Percentiles rank a stretch among this genome's conserved stretches.
phyloP scores from a whole-genome alignment of 306 rosid genomes.

The Lithocarpus polystachyus region DNA sequence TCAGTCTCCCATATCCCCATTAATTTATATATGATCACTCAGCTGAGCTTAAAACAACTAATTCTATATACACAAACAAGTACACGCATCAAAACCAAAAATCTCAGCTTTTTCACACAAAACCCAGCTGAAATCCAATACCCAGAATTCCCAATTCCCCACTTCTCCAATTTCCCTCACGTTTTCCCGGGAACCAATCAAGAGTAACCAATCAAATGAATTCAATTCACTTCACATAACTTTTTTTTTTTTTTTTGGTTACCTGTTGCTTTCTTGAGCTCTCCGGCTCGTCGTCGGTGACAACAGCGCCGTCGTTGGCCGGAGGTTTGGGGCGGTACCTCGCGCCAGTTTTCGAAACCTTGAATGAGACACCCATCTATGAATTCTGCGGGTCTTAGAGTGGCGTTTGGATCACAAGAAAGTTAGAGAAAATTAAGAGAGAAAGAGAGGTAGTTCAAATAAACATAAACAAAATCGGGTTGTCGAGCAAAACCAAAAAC shows the following conservation, averaged over 20 bases:
- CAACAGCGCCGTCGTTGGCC: not conserved
- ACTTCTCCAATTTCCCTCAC: not conserved
- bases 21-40: not conserved
- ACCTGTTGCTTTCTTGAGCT: constrained; percentile 41
- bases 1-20: not conserved
- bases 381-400: not conserved
- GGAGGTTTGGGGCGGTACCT: constrained; percentile 44
- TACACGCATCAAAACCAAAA: not conserved
- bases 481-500: not conserved
- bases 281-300: constrained; percentile 19
- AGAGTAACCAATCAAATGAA: not conserved
- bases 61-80: not conserved
- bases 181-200: not conserved
- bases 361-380: constrained; percentile 55
- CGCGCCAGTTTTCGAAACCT: constrained; percentile 47
- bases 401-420: constrained; percentile 21
- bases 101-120: not conserved
- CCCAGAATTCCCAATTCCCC: not conserved
- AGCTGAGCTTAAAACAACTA: not conserved
- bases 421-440: not conserved
- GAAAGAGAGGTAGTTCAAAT: not conserved
- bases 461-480: not conserved
- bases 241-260: not conserved
- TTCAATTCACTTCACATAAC: not conserved
- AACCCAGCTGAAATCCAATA: not conserved